Base-by-base conservation (phyloP, 1,284 basidiomycete species). In the Bondarzewia mesenterica region DNA sequence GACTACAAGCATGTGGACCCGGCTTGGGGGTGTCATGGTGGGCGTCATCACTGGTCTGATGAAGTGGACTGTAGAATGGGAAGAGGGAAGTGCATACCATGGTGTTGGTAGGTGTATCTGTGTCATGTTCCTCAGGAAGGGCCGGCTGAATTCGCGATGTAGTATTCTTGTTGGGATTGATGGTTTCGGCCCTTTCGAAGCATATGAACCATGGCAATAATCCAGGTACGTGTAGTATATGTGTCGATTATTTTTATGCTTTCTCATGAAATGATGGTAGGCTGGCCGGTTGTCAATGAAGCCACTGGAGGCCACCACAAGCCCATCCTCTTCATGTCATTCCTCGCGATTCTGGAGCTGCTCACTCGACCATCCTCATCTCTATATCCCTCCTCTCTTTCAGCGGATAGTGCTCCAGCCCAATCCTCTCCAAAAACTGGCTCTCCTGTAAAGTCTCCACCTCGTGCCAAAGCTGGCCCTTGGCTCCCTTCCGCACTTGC, bases 151-250 rank as follows among this genome's bases (percentile, higher is more conserved):
- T 7, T 21, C 8, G 32, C n/a, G 41, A 44, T 35, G 39, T 43
- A 91, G 89, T 84, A 3, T 68, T 79, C 36, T 75, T 76, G 2
- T 59, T 83, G 10, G 89, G 90, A 1, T 67, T 93, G n/a, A 57
- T 88, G 18, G 46, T 85, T 7, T 77, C 83, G 5, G 78, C 85
- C 2, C 55, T 91, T n/a, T 72, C 80, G 26, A 93, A 93, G 60
- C 85, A 88, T 57, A 72, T 77, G 10, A 90, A 91, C 57, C 75
- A 89, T 59, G 79, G 82, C 0, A 89, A 88, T 55, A 93, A 93
- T 58, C 91, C 91, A 55, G 68, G 85, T 85, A 59, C 35, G 69
- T 58, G 3, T 23, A n/a, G n/a, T n/a, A n/a, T 29, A 25, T 44
- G 39, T 39, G 15, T 40, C 23, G 25, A 27, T 29, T 20, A 8